A percentile compares a stretch with the other conserved stretches of the same genome.
Evolutionary conservation across 805 yeast species (phyloP).

Genomic region (Maudiozyma turicensis): DNA sequence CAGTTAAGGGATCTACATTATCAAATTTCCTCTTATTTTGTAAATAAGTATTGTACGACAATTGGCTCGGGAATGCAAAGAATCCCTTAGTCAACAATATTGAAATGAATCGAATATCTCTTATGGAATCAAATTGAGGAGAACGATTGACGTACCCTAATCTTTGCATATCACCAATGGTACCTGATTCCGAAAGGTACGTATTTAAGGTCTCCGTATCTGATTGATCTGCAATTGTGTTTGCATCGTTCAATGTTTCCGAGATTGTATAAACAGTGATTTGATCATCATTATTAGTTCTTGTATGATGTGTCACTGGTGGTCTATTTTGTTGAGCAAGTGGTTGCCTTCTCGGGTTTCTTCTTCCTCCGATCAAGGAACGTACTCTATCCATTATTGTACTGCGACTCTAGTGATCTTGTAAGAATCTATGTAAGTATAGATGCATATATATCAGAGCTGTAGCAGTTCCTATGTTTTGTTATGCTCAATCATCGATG

Average conservation of each 20-base stretch:
- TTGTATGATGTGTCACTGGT: neutral
- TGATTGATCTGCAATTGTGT: neutral
- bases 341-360: neutral
- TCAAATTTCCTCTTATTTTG: slow-evolving; percentile 22
- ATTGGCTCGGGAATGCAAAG: slow-evolving; percentile 31
- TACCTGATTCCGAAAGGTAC: slow-evolving; percentile 16
- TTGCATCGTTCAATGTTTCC: neutral
- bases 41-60: slow-evolving; percentile 21
- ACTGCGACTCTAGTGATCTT: neutral
- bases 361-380: slow-evolving; percentile 5
- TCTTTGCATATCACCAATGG: slow-evolving; percentile 22
- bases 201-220: slow-evolving; percentile 16
- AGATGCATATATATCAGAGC: no score
- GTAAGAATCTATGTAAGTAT: no score
- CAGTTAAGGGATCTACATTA: slow-evolving; percentile 10
- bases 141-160: slow-evolving; percentile 24
- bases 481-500: no score
- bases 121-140: slow-evolving; percentile 17
- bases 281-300: slow-evolving; percentile 9
- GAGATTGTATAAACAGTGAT: slow-evolving; percentile 6
- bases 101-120: slow-evolving; percentile 29
- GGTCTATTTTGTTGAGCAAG: neutral
- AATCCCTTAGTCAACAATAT: slow-evolving; percentile 30
- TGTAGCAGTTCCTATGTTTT: no score
- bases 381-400: slow-evolving; percentile 13